A percentile compares a stretch with the other conserved stretches of the same genome.
These are phyloP conservation scores for Prosopis cineraria DNA, from an alignment of 306 rosid species.

Conservation along the genomic window DNA sequence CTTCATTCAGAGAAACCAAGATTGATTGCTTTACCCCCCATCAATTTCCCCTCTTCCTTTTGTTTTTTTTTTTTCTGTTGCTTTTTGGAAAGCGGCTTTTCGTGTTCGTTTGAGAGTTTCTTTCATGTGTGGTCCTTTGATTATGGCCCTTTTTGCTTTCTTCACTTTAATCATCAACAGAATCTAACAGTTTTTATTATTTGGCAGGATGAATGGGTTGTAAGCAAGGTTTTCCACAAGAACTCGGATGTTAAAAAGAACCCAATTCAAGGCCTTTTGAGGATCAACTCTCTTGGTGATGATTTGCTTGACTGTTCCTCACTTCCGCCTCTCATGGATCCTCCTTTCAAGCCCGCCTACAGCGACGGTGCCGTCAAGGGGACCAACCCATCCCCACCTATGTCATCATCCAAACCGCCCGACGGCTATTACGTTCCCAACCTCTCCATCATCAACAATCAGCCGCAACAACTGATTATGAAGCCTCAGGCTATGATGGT, in stretches of 20 bases:
- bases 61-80: not conserved
- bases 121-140: conserved; percentile 47
- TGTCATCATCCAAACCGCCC: conserved; percentile 31
- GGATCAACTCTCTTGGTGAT: conserved; percentile 56
- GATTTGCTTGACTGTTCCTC: conserved; percentile 61
- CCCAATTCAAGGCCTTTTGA: conserved; percentile 35
- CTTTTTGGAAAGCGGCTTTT: conserved; percentile 34
- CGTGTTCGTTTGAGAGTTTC: conserved; percentile 51
- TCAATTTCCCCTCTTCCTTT: not conserved
- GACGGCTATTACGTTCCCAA: conserved; percentile 50
- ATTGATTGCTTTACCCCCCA: conserved; percentile 26
- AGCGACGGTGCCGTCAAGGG: conserved; percentile 29
- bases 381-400: conserved; percentile 22
- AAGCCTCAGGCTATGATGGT: conserved; percentile 41
- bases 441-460: conserved; percentile 36
- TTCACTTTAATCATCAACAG: conserved; percentile 20
- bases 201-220: conserved; percentile 93
- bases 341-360: conserved; percentile 10
- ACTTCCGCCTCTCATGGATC: conserved; percentile 84
- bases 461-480: conserved; percentile 23
- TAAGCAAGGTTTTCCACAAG: conserved; percentile 81
- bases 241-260: conserved; percentile 48
- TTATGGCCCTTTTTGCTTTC: conserved; percentile 14
- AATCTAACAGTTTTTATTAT: conserved; percentile 18
- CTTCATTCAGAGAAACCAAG: not conserved